Percentiles rank a stretch among this genome's conserved stretches.
These are phyloP conservation scores for Botrytis byssoidea DNA, from an alignment of 2,329 filamentous ascomycete species.

Conservation along the genomic window DNA sequence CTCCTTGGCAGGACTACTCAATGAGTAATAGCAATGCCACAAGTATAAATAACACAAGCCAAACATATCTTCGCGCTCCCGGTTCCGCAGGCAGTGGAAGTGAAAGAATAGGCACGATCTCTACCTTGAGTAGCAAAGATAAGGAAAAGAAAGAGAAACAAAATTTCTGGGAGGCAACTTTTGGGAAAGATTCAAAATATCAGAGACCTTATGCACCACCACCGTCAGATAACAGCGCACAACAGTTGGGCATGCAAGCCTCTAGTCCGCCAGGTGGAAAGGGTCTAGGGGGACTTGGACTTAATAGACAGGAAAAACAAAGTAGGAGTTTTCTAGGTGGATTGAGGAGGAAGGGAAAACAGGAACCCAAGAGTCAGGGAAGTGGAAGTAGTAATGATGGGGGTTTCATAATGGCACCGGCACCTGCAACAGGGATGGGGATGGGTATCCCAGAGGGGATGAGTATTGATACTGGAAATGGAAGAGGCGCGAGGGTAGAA, in stretches of 20 bases:
- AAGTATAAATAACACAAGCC: conserved; percentile 1
- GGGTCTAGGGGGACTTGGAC: conserved; percentile 13
- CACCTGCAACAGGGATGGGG: not conserved
- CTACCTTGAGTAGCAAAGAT: not conserved
- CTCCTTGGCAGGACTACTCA: conserved; percentile 24
- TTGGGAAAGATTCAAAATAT: conserved; percentile 36
- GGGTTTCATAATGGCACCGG: conserved; percentile 6
- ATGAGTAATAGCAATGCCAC: conserved; percentile 9
- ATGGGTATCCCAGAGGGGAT: conserved; percentile 1
- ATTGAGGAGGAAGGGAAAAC: conserved; percentile 29
- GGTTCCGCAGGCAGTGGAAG: conserved; percentile 31
- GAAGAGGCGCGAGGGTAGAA: not conserved
- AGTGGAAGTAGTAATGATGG: conserved; percentile 19
- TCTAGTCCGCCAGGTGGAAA: conserved; percentile 29
- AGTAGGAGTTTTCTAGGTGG: conserved; percentile 36
- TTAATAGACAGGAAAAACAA: conserved; percentile 35
- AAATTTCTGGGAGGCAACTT: conserved; percentile 39
- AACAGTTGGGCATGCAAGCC: conserved; percentile 14
- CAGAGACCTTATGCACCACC: conserved; percentile 26
- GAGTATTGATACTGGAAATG: conserved; percentile 5
- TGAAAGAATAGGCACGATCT: conserved; percentile 20
- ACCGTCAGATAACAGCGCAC: conserved; percentile 18
- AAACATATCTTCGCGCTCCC: conserved; percentile 20
- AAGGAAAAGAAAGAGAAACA: conserved; percentile 34
- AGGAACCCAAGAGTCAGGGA: conserved; percentile 20